These are phyloP conservation scores for Aquilaria malaccensis DNA, from an alignment of 345 rosid species.

Conservation along the genomic window DNA sequence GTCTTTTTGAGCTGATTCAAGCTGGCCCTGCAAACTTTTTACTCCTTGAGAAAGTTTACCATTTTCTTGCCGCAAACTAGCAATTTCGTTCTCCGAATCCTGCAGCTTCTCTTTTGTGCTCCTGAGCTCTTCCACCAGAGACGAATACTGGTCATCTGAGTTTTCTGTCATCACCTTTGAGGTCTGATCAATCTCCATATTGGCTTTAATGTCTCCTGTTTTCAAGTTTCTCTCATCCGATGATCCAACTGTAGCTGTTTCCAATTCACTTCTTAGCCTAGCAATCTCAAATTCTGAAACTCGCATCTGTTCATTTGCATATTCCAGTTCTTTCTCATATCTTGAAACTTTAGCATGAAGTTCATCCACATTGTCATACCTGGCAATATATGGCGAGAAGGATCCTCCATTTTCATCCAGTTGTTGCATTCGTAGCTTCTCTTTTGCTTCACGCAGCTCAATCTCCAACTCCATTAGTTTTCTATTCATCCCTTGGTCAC, in stretches of 20 bases:
- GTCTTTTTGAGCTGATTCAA: slow-evolving; percentile 48
- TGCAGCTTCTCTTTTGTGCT: slow-evolving; percentile 45
- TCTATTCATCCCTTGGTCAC: slow-evolving; percentile 37
- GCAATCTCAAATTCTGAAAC: slow-evolving; percentile 44
- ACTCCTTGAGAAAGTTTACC: slow-evolving; percentile 24
- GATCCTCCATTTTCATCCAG: slow-evolving; percentile 39
- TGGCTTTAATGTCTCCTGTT: slow-evolving; percentile 20
- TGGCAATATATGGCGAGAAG: slow-evolving; percentile 9
- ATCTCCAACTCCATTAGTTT: slow-evolving; percentile 49
- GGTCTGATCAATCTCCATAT: slow-evolving; percentile 10
- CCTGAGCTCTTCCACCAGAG: slow-evolving; percentile 51
- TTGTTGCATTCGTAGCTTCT: slow-evolving; percentile 37
- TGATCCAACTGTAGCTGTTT: slow-evolving; percentile 27
- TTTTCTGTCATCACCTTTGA: slow-evolving; percentile 21
- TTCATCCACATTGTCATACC: slow-evolving; percentile 29
- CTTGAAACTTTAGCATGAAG: slow-evolving; percentile 31
- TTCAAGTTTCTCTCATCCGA: slow-evolving; percentile 16
- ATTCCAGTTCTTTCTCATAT: slow-evolving; percentile 51
- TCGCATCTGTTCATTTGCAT: slow-evolving; percentile 42
- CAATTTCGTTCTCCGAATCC: slow-evolving; percentile 47
- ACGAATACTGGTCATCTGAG: slow-evolving; percentile 19
- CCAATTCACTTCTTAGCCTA: slow-evolving; percentile 44
- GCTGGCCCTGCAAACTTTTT: slow-evolving; percentile 31
- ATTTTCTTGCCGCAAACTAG: slow-evolving; percentile 39
- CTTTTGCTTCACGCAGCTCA: slow-evolving; percentile 52